Conservation (phyloP, 768 basidiomycete species). For the Pleurotus cornucopiae region DNA sequence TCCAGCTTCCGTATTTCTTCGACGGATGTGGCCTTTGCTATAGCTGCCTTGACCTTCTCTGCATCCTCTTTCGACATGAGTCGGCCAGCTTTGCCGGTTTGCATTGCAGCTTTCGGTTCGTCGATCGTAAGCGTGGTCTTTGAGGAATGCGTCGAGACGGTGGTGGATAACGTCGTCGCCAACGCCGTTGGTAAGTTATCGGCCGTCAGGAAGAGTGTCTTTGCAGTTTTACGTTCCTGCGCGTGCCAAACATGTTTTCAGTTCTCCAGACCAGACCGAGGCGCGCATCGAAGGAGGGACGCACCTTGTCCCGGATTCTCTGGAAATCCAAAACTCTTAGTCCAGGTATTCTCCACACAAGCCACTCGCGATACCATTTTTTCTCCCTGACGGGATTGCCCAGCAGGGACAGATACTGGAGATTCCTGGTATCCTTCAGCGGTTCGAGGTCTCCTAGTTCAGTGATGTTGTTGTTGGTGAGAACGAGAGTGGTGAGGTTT, state of each 20-base stretch:
- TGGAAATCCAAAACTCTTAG: constrained; percentile 94
- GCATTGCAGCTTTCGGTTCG: constrained; percentile 61
- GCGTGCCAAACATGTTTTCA: constrained; percentile 12
- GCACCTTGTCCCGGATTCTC: constrained; percentile 91
- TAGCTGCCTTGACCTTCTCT: constrained; percentile 81
- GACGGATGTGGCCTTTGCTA: constrained; percentile 85
- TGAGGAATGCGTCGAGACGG: constrained; percentile 62
- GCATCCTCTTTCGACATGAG: constrained; percentile 91
- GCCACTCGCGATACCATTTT: constrained; percentile 97
- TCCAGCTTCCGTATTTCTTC: constrained; percentile 86
- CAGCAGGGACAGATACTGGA: constrained; percentile 72
- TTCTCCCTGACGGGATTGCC: constrained; percentile 86
- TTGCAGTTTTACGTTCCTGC: constrained; percentile 78
- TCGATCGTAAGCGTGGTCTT: constrained; percentile 65
- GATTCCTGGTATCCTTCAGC: constrained; percentile 66
- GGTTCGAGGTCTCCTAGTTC: constrained; percentile 87
- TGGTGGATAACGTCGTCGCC: constrained; percentile 72
- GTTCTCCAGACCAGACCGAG: constrained; percentile 14
- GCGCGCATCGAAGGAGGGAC: constrained; percentile 33
- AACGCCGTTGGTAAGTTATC: constrained; percentile 76
- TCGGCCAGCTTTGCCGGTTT: constrained; percentile 70
- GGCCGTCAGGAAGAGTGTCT: constrained; percentile 74
- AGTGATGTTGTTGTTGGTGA: constrained; percentile 76
- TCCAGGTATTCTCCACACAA: constrained; percentile 81
- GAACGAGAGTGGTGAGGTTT: constrained; percentile 77